phyloP scores from a whole-genome alignment of 31 red algal species.

The Endocladia muricata region DNA sequence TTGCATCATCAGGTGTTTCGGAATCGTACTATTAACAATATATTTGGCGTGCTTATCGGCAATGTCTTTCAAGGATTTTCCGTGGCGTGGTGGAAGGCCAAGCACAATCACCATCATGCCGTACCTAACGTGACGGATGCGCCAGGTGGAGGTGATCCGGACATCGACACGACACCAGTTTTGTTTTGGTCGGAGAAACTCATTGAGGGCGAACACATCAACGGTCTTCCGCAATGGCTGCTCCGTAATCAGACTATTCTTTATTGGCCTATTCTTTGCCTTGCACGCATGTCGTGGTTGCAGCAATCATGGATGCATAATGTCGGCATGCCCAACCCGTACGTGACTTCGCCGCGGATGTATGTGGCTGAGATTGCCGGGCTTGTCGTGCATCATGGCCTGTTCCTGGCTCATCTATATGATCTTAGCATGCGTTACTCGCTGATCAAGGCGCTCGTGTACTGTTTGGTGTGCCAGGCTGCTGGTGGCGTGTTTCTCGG shows the following conservation, averaged over 20 bases:
- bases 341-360: constrained; percentile 32
- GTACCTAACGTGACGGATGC: constrained; percentile 83
- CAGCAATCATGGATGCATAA: constrained; percentile 53
- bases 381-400: constrained; percentile 53
- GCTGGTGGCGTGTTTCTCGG: constrained; percentile 76
- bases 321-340: constrained; percentile 29
- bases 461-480: constrained; percentile 35
- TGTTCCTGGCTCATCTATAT: constrained; percentile 28
- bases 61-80: constrained; percentile 91
- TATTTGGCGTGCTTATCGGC: constrained; percentile 68
- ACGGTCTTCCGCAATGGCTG: constrained; percentile 54
- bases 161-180: constrained; percentile 83
- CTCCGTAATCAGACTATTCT: constrained; percentile 69
- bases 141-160: constrained; percentile 70
- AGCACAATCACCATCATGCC: constrained; percentile 94
- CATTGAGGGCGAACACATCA: constrained; percentile 74
- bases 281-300: constrained; percentile 78
- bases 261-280: constrained; percentile 77
- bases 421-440: constrained; percentile 25
- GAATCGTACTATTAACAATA: constrained; percentile 56
- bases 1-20: constrained; percentile 86
- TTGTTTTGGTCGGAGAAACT: constrained; percentile 90
- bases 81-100: constrained; percentile 88
- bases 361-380: constrained; percentile 47
- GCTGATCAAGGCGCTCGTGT: constrained; percentile 29